Conservation (phyloP, 1,284 basidiomycete genomes). For the Wallemia mellicola region DNA sequence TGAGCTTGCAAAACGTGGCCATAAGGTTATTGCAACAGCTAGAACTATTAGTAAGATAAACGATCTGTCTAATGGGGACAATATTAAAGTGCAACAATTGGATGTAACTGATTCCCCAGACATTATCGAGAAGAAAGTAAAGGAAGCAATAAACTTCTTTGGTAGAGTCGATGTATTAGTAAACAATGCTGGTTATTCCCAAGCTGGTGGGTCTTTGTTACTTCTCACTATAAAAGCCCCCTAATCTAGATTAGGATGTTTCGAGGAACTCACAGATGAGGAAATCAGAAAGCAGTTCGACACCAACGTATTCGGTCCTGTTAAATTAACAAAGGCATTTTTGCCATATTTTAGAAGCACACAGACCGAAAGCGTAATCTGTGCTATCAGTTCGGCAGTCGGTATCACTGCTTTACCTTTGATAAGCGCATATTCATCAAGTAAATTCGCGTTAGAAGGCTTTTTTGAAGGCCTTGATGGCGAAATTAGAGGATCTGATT, state of each 20-base stretch:
- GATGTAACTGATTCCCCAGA: slow-evolving; percentile 12
- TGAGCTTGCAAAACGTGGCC: neutral
- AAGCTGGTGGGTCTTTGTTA: too few relatives aligned
- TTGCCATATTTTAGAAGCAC: slow-evolving; percentile 10
- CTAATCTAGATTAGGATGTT: too few relatives aligned
- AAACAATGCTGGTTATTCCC: slow-evolving; percentile 13
- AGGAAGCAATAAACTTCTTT: slow-evolving; percentile 6
- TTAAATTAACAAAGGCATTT: slow-evolving; percentile 9
- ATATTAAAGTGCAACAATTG: slow-evolving; percentile 10
- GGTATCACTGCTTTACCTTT: neutral
- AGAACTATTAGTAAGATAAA: neutral
- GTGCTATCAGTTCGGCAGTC: neutral
- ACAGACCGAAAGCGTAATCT: neutral
- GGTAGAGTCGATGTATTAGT: slow-evolving; percentile 11
- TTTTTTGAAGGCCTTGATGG: neutral
- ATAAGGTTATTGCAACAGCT: neutral
- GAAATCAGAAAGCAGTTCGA: slow-evolving; percentile 7
- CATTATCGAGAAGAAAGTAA: slow-evolving; percentile 2
- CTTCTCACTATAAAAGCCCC: too few relatives aligned
- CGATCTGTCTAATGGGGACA: neutral
- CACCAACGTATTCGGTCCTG: slow-evolving; percentile 11
- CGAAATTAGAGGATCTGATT: neutral
- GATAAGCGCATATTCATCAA: neutral
- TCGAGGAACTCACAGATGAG: slow-evolving; percentile 8
- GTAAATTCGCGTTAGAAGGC: neutral